Conservation (phyloP, 2,329 filamentous ascomycete species). For the Alternaria triticina region DNA sequence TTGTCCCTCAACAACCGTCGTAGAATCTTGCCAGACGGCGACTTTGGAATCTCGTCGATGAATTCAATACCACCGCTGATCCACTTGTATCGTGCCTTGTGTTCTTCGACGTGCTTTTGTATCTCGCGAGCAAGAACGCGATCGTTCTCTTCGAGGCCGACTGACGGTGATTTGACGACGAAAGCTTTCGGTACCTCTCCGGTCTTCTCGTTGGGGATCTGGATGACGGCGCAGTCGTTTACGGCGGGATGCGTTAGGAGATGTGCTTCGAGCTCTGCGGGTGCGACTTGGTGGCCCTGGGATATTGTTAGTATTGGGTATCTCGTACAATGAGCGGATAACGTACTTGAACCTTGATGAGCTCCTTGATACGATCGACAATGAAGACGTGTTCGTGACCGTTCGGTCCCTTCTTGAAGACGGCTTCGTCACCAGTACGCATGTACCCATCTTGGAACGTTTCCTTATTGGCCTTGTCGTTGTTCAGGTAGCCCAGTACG, state of each 20-base stretch:
- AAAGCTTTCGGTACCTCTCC: constrained; percentile 70
- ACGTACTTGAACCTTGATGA: constrained; percentile 77
- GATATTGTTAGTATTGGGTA: not conserved
- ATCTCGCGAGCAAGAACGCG: constrained; percentile 58
- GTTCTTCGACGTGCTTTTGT: constrained; percentile 63
- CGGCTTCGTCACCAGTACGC: constrained; percentile 82
- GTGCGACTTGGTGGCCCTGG: constrained; percentile 80
- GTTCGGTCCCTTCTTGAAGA: constrained; percentile 57
- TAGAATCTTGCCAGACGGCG: constrained; percentile 68
- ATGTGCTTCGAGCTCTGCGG: constrained; percentile 82
- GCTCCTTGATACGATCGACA: constrained; percentile 79
- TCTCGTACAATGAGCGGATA: not conserved
- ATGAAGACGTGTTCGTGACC: constrained; percentile 85
- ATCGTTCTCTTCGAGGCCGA: constrained; percentile 61
- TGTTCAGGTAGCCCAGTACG: constrained; percentile 84
- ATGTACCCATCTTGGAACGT: constrained; percentile 82
- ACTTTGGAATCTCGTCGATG: constrained; percentile 62
- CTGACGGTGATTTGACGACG: constrained; percentile 63
- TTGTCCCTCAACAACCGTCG: constrained; percentile 72
- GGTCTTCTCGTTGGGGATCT: constrained; percentile 67
- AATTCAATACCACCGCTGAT: constrained; percentile 64
- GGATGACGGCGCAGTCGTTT: constrained; percentile 80
- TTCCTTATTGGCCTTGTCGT: constrained; percentile 80
- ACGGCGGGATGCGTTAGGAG: constrained; percentile 76
- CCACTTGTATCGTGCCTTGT: constrained; percentile 69